phyloP scores from a whole-genome alignment of 2,329 filamentous ascomycete species.

The Zymoseptoria tritici region DNA sequence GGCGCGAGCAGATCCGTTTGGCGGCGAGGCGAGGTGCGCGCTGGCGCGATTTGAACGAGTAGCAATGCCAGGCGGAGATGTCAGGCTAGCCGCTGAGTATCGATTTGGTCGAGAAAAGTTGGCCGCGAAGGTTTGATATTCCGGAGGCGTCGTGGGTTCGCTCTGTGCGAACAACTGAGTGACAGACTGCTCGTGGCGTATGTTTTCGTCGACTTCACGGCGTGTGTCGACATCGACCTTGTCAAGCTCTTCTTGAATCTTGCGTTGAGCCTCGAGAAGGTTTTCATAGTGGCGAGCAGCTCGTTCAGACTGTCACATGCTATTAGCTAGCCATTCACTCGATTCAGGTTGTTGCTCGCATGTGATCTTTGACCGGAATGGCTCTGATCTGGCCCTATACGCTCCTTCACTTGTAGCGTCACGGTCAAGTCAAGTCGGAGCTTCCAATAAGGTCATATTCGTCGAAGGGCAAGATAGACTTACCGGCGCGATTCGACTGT shows the following conservation, averaged over 20 bases:
- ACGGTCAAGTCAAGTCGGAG: constrained; percentile 19
- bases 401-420: neutral
- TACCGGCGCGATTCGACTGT: constrained; percentile 73
- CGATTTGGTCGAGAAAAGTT: constrained; percentile 75
- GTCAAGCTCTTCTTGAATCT: constrained; percentile 89
- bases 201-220: constrained; percentile 74
- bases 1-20: constrained; percentile 50
- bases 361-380: neutral
- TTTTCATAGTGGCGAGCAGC: constrained; percentile 89
- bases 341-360: neutral
- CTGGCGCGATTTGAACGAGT: constrained; percentile 64
- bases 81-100: constrained; percentile 82
- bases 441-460: neutral
- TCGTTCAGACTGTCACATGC: constrained; percentile 68
- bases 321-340: constrained; percentile 11
- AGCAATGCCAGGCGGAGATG: constrained; percentile 61
- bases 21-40: constrained; percentile 73
- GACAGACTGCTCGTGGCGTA: constrained; percentile 76
- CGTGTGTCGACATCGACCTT: constrained; percentile 78
- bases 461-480: constrained; percentile 27
- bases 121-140: constrained; percentile 71
- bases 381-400: neutral
- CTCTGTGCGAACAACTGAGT: constrained; percentile 59
- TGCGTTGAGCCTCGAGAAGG: constrained; percentile 78
- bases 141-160: constrained; percentile 92